Evolutionary conservation across 192 early-diverging fungal genomes (phyloP).

Genomic region (Coemansia sp.): DNA sequence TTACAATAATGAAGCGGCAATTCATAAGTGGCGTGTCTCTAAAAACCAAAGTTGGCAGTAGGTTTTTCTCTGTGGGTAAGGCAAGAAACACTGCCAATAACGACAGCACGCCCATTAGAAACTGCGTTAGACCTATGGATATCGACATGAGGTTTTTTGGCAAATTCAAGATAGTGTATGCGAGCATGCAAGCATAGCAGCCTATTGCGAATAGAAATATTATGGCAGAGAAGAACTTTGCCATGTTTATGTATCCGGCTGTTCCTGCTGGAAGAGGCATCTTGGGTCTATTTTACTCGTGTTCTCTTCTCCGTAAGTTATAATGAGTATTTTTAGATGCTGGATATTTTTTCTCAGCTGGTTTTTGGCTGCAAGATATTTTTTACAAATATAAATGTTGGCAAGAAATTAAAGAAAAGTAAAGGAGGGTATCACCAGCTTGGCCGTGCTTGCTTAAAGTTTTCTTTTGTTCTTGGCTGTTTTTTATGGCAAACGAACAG

Average conservation of each 20-base stretch:
- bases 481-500: too few species aligned
- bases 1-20: neutral
- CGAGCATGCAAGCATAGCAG: neutral
- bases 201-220: neutral
- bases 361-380: too few species aligned
- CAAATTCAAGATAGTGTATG: conserved; percentile 1
- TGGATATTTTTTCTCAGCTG: too few species aligned
- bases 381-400: too few species aligned
- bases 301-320: too few species aligned
- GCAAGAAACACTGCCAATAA: neutral
- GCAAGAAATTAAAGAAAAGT: too few species aligned
- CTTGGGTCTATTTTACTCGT: too few species aligned
- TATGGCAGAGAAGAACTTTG: neutral
- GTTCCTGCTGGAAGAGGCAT: too few species aligned
- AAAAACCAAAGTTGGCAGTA: neutral
- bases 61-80: neutral
- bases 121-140: conserved; percentile 3
- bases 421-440: too few species aligned
- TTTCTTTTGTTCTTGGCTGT: too few species aligned
- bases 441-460: too few species aligned
- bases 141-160: conserved; percentile 4
- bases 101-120: neutral
- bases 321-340: too few species aligned
- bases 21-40: neutral
- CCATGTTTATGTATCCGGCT: neutral